Base-by-base conservation (phyloP, 345 rosid species). In the Limnanthes douglasii region DNA sequence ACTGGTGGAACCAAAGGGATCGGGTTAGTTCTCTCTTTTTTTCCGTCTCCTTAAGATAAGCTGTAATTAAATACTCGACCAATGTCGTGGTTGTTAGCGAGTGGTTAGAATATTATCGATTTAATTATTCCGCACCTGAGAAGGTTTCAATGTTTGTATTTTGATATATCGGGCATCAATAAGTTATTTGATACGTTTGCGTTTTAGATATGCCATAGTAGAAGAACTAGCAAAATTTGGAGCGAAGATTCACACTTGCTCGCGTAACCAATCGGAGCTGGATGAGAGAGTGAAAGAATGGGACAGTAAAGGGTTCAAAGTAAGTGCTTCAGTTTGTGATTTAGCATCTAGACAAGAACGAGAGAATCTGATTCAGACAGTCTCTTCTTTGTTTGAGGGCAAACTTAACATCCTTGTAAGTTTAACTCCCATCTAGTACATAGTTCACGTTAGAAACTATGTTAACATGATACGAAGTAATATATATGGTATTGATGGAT, bases 311-410 rank as follows among this genome's bases (percentile, higher is more conserved):
- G 90, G 77, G 6, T 60, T 70, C 48, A 12, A 29, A 38, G 79
- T 73, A 10, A 65, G 54, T 6, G 77, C 74, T 2, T 73, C 90
- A 9, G 74, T 65, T 3, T 78, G 80, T 43, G 90, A 73, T 52
- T 59, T 58, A 11, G 27, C 68, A 2, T 45, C 34, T 31, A 22
- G 43, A 12, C 36, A 35, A 34, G 70, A 73, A 24, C 57, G 74
- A 17, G 62, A 62, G 56, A 51, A 60, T 46, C 51, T 78, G 26
- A 44, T 73, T 0, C 45, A 48, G 42, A 64, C 58, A 1, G 84
- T 70, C 26, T 49, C 56, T 39, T 50, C 70, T 11, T 20, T 49
- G 39, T 73, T 70, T 45, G 33, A 40, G 37, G 84, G 80, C 49
- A 56, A 49, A 21, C 77, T 78, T 39, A 57, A 78, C 56, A 70